These are phyloP conservation scores for Tagetes patula DNA, from an alignment of 129 eudicot genomes.

Conservation along the genomic window DNA sequence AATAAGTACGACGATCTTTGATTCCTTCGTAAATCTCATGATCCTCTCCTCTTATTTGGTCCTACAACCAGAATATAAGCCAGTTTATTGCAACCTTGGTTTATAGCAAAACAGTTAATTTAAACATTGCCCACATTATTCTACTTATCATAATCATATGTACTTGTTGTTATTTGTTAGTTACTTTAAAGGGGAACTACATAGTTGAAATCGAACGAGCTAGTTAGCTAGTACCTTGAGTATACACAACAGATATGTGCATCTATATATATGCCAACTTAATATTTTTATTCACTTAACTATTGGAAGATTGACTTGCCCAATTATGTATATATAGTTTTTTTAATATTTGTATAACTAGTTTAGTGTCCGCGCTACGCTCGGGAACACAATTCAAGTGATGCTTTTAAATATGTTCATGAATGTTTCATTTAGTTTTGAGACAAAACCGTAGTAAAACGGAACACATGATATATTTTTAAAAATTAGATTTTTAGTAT, in stretches of 20 bases:
- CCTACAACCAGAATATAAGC: conserved; percentile 27
- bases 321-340: no score
- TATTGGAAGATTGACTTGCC: no score
- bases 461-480: no score
- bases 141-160: not conserved
- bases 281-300: not conserved
- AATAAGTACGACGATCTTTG: not conserved
- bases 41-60: conserved; percentile 25
- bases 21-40: conserved; percentile 2
- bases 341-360: no score
- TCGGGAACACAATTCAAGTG: no score
- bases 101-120: conserved; percentile 16
- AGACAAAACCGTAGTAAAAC: no score
- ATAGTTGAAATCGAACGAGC: conserved; percentile 33
- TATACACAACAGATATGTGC: not conserved
- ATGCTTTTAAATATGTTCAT: no score
- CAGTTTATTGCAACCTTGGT: conserved; percentile 9
- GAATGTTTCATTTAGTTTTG: no score
- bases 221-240: conserved; percentile 21
- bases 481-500: no score
- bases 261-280: not conserved
- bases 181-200: conserved; percentile 24
- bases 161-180: not conserved
- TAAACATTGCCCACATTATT: conserved; percentile 4
- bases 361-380: no score